These are phyloP conservation scores for Galium porrigens DNA, from an alignment of 305 asterid species.

Conservation along the genomic window DNA sequence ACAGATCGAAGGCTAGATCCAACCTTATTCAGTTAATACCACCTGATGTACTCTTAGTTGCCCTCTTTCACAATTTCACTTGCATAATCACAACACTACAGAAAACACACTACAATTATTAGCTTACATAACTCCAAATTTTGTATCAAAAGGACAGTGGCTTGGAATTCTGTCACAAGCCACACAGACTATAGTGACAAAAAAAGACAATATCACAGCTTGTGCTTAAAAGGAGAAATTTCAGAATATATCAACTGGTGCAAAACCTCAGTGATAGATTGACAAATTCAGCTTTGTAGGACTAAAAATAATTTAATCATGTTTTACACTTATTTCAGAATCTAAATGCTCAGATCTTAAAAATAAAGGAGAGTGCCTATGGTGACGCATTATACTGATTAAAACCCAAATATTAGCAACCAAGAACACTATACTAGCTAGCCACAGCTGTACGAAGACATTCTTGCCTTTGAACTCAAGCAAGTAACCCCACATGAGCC, in stretches of 20 bases:
- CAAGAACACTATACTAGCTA: conserved; percentile 59
- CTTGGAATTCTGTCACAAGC: neutral
- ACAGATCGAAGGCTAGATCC: too few species aligned
- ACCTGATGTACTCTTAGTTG: too few species aligned
- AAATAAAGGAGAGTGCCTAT: conserved; percentile 44
- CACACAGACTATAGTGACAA: neutral
- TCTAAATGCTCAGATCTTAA: conserved; percentile 16
- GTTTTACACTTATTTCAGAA: conserved; percentile 28
- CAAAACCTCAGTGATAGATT: neutral
- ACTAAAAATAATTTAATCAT: conserved; percentile 16
- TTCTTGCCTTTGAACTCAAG: conserved; percentile 64
- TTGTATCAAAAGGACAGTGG: neutral
- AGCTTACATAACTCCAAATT: too few species aligned
- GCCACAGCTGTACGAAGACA: conserved; percentile 62
- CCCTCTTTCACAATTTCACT: too few species aligned
- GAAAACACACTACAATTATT: too few species aligned
- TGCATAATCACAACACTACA: too few species aligned
- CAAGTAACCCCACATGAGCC: conserved; percentile 73
- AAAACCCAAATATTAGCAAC: conserved; percentile 65
- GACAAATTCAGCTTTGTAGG: neutral
- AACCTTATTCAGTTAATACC: too few species aligned
- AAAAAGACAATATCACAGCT: too few species aligned
- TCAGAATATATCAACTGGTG: neutral
- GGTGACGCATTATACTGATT: conserved; percentile 35
- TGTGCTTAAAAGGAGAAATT: neutral